Conservation (phyloP, 1,284 basidiomycete genomes). For the Grifola frondosa region DNA sequence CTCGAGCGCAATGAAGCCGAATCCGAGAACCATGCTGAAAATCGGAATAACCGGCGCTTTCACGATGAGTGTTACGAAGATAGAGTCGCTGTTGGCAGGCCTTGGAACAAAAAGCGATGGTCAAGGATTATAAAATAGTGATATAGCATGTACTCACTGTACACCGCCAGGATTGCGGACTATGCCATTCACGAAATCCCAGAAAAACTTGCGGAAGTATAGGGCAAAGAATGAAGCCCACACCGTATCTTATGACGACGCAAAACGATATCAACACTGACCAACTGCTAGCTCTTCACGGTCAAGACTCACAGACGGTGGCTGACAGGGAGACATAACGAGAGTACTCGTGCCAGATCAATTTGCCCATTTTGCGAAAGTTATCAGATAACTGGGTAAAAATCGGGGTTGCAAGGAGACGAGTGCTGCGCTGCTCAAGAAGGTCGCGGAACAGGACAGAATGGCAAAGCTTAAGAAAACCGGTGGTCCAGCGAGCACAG, state of each 20-base stretch:
- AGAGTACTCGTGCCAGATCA: constrained; percentile 82
- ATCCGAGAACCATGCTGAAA: constrained; percentile 56
- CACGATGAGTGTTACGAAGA: constrained; percentile 75
- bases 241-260: constrained; percentile 55
- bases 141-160: constrained; percentile 55
- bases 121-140: constrained; percentile 3
- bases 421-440: constrained; percentile 34
- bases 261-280: constrained; percentile 11
- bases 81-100: constrained; percentile 56
- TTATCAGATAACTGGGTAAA: constrained; percentile 2
- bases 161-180: constrained; percentile 74
- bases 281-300: constrained; percentile 1
- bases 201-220: constrained; percentile 88
- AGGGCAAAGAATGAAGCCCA: constrained; percentile 80
- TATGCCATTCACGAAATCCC: constrained; percentile 77
- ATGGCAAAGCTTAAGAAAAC: constrained; percentile 23
- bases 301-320: constrained; percentile 63
- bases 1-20: constrained; percentile 64
- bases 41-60: constrained; percentile 72
- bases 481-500: constrained; percentile 50
- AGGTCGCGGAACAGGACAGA: constrained; percentile 26
- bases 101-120: constrained; percentile 37
- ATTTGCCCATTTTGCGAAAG: constrained; percentile 64
- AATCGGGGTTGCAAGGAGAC: constrained; percentile 22
- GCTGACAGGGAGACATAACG: constrained; percentile 72